Base-by-base conservation (phyloP, 306 rosid species). In the Macrotyloma uniflorum region DNA sequence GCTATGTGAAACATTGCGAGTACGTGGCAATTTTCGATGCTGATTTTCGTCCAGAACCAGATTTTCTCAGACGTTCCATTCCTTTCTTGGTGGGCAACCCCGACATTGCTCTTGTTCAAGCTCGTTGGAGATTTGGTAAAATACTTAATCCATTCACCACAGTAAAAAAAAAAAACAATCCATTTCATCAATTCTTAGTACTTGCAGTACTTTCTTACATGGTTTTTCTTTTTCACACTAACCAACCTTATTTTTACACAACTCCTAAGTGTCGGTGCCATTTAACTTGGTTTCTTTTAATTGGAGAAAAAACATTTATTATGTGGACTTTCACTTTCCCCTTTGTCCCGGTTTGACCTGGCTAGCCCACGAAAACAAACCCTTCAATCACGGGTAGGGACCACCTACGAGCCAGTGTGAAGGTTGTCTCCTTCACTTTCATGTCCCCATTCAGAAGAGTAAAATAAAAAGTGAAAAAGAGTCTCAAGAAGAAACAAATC, bases 41-140 rank as follows among this genome's bases (percentile, higher is more conserved):
- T 1, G 99, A 96, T 83, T 96, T 96, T 70, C 45, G 96, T 12
- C 99, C 99, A 0, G 98, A 93, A 19, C 99, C 97, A 0, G 99
- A 93, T 67, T 96, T 83, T 79, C 94, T 96, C 36, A 70, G 89
- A 33, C 91, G 99, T 23, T 88, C 98, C 70, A 93, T 96, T 79
- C 99, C 99, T 4, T 96, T 93, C 89, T 63, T 96, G 79, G 91
- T 80, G 35, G 86, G 90, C 20, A 96, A 96, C 68, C 91, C 98
- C 1, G 90, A 93, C 7, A 71, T 96, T 71, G 99, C 99, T 28
- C 72, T 96, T 69, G 94, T 93, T 84, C 99, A 96, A 86, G 98
- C 91, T 70, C 99, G 99, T 20, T 96, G 99, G 99, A 87, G 94
- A 93, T 96, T 96, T 57, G 99, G 99, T 96, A 91, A 76, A 5